Base-by-base conservation (phyloP, 2,329 filamentous ascomycete genomes). In the Cucurbitaria berberidis region DNA sequence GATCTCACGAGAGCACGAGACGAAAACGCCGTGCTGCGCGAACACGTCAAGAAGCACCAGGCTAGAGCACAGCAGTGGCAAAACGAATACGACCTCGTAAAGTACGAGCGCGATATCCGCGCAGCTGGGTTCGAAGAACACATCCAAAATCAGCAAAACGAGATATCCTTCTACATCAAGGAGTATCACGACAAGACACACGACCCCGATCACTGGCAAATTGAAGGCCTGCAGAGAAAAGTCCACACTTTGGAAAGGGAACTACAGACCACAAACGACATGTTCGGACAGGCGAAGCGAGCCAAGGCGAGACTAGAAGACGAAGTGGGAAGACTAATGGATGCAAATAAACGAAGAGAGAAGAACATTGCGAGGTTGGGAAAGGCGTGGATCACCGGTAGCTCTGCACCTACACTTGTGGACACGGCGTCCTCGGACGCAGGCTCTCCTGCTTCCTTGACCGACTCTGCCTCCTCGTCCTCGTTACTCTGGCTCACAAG, bases 111-210 rank as follows among this genome's bases (percentile, higher is more conserved):
- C 9, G 45, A 54, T 8, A 34, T 50, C 36, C 22, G 46, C 5
- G 36, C 11, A 1, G 18, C 5, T 3, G 56, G 30, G 5, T 51
- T 58, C 3, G 54, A 56, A 41, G 16, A 21, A 1, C 19, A 9
- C 11, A 35, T 39, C 13, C 6, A 50, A 2, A n/a, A 30, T 5
- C 44, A 52, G 21, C 21, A 39, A 5, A 22, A 43, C 1, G 60
- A 60, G 13, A 36, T 34, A 15, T 30, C 46, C 13, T 11, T 26
- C 2, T 56, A 58, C 35, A 57, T 62, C 45, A 40, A 45, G 41
- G 45, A 55, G 3, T 63, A 63, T 40, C 40, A 51, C 26, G 27
- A 43, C 9, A 58, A 59, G 5, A 47, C 30, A 5, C 44, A 40
- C 1, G 53, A 62, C 13, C 32, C 36, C 2, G 29, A 48, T 11